Conservation (phyloP, 306 rosid species). For the Vigna unguiculata region DNA sequence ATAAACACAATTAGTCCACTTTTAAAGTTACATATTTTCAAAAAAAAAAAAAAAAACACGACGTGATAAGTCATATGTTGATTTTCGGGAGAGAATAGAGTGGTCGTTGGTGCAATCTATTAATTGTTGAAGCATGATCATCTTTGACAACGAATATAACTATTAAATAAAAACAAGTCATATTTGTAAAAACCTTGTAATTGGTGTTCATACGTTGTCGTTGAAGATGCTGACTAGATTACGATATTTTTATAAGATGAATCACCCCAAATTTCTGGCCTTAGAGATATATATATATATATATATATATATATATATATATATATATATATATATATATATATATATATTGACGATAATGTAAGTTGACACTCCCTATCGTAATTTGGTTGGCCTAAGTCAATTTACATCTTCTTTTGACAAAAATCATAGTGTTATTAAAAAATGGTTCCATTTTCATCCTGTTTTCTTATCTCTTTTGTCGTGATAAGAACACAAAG, state of each 20-base stretch:
- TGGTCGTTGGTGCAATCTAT: constrained; percentile 42
- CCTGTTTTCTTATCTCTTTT: neutral
- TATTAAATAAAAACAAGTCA: constrained; percentile 15
- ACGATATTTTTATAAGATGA: constrained; percentile 18
- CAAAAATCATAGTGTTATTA: constrained; percentile 7
- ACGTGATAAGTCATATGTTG: constrained; percentile 2
- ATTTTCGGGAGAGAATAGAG: constrained; percentile 12
- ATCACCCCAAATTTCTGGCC: neutral
- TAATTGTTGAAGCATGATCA: constrained; percentile 29
- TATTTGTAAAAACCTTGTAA: constrained; percentile 30
- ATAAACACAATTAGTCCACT: constrained; percentile 6
- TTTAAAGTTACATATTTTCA: neutral
- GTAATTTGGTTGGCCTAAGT: constrained; percentile 36
- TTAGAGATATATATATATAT: neutral
- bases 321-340: too few relatives aligned
- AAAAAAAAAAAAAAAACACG: neutral
- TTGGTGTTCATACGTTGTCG: constrained; percentile 18
- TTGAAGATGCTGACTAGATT: constrained; percentile 37
- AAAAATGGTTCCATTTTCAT: neutral
- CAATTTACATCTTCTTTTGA: constrained; percentile 31
- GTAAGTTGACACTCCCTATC: constrained; percentile 35
- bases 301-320: too few relatives aligned
- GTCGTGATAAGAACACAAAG: neutral
- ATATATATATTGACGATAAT: neutral
- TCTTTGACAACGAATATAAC: constrained; percentile 33